Base-by-base conservation (phyloP, 2,329 filamentous ascomycete species). In the Hymenoscyphus fructigenus region DNA sequence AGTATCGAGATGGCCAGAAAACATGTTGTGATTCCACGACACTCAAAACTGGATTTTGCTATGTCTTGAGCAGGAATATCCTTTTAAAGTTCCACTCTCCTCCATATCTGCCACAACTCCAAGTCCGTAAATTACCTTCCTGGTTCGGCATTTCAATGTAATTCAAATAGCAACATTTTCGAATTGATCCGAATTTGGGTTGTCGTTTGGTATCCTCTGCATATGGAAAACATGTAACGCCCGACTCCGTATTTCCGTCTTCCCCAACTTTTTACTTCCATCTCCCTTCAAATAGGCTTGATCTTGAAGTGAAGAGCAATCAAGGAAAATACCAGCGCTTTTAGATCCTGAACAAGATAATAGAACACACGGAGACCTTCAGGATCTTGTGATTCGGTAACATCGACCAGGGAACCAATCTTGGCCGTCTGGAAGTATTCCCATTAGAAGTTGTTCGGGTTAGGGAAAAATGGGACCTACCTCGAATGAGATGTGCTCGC, bases 221-320 rank as follows among this genome's bases (percentile, higher is more conserved):
- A 28, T 41, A 26, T 41, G 15, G 14, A 12, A 47, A 44, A 26
- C 32, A 23, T 59, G 20, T 15, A 66, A 69, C 64, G 66, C 64
- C 70, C 78, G 77, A 72, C 72, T 67, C 72, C 70, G 53, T 50
- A n/a, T 44, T 64, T 57, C 60, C 57, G 44, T 61, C 26, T 53
- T 47, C 38, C 57, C 59, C 47, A 34, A 29, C 41, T 61, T 26
- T 57, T 15, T 36, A 5, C 34, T 14, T 15, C 34, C 34, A 6
- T 38, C 57, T 38, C 57, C 53, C n/a, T 63, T 75, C 75, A 91
- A 71, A 91, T 91, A 2, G 89, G 89, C 81, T 91, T 91, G 78
- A 91, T 91, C 89, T 99, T 99, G 84, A 99, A 99, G 81, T 99
- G 95, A 69, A 99, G 84, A 2, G 92, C 92, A 73, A 98, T 99